Evolutionary conservation across 1,139 yeast genomes (phyloP), one percentile per base, ranked within the genome.

Genomic region (Kurtzmaniella quercitrusa): DNA sequence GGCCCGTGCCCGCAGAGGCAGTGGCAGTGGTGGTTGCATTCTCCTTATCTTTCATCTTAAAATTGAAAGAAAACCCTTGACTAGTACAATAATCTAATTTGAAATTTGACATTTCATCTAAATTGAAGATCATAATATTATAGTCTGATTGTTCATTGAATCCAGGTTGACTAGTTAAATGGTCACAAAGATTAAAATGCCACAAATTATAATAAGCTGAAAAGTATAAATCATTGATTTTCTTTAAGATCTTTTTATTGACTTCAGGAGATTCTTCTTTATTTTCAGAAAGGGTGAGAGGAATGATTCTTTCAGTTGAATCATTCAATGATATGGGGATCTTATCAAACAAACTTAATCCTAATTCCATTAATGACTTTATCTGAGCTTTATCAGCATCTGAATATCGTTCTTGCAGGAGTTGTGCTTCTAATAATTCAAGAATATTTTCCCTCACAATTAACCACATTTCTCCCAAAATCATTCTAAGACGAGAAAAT

Each of bases 121-220:
- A 53, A 39, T 55, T 53, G 46, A 67, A 63, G 5, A 62, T 54
- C 58, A 67, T 61, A 2, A 60, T 46, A 46, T 67, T 67, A 38
- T 53, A 54, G 16, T 41, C 43, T 11, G 41, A 41, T 23, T 45
- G 43, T n/a, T 55, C 57, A 11, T 45, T 43, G 10, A 40, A 39
- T 16, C 42, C 45, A 11, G 46, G 46, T 36, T 43, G 46, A 14
- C 47, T 48, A 14, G 57, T 52, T 19, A 55, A 44, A 43, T 60
- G 61, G 57, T 85, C 93, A 55, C 90, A 80, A 42, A 85, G 63
- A 55, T 85, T 85, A 57, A 82, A 83, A 58, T 85, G 89, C 94
- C 94, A 85, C 49, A 82, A 71, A 56, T 83, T 82, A 53, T 82
- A 82, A 59, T 81, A 84, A 1, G 88, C 81, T 15, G 78, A 68